Evolutionary conservation across 345 rosid species (phyloP).

Genomic region (Citrus hindsii): DNA sequence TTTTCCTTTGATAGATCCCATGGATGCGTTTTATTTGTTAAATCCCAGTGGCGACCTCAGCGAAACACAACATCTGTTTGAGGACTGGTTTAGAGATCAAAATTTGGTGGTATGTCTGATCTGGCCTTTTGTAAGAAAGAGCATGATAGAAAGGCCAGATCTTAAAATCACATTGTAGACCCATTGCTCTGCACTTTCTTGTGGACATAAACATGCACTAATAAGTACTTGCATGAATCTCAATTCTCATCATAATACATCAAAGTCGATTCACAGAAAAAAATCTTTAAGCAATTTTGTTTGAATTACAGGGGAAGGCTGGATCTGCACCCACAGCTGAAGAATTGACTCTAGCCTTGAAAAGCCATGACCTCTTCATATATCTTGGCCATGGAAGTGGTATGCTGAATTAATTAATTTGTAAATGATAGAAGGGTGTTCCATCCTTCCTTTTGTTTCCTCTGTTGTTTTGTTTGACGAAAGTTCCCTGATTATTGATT

Average conservation of each 20-base stretch:
- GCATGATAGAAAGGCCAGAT: neutral
- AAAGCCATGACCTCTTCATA: conserved; percentile 78
- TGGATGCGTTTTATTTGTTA: conserved; percentile 82
- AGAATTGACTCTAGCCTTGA: conserved; percentile 69
- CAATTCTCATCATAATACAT: neutral
- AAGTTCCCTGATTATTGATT: conserved; percentile 8
- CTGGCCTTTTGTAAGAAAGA: neutral
- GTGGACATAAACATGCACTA: neutral
- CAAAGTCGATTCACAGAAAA: neutral
- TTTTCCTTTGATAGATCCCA: conserved; percentile 79
- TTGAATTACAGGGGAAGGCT: conserved; percentile 65
- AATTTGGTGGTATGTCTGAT: conserved; percentile 61
- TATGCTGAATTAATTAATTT: conserved; percentile 29
- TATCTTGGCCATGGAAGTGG: conserved; percentile 98
- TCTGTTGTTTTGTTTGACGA: neutral
- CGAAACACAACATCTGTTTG: conserved; percentile 61
- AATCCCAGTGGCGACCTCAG: conserved; percentile 87
- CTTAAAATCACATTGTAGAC: neutral
- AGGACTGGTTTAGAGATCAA: conserved; percentile 78
- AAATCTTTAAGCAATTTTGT: neutral
- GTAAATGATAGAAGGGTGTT: neutral
- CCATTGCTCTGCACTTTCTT: neutral
- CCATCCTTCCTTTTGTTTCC: neutral
- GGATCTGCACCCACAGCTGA: conserved; percentile 67
- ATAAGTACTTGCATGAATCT: neutral